Evolutionary conservation across 1,284 basidiomycete species (phyloP).

Genomic region (Schizophyllum amplum): DNA sequence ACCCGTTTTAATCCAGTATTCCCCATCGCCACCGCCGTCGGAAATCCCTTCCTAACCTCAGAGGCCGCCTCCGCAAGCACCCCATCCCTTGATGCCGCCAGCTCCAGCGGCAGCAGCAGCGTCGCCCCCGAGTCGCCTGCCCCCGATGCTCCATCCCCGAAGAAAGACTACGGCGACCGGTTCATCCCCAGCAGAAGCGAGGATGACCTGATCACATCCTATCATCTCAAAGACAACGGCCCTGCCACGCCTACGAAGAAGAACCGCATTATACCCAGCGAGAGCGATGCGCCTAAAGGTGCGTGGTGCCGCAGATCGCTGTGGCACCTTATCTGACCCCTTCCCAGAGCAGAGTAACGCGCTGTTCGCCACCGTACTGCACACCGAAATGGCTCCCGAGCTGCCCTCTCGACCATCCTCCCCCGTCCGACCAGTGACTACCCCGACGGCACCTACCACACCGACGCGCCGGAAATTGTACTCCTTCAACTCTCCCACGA

Average conservation of each 20-base stretch:
- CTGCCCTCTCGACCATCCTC: constrained; percentile 52
- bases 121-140: constrained; percentile 44
- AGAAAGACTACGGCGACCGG: constrained; percentile 64
- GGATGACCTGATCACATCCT: constrained; percentile 69
- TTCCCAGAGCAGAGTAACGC: constrained; percentile 68
- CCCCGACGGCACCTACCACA: constrained; percentile 34
- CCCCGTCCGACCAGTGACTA: constrained; percentile 40
- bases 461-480: constrained; percentile 63
- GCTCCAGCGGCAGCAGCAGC: constrained; percentile 46
- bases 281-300: constrained; percentile 74
- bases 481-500: constrained; percentile 56
- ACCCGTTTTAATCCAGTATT: constrained; percentile 49
- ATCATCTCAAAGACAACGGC: constrained; percentile 66
- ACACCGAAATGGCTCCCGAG: constrained; percentile 67
- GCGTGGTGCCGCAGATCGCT: constrained; percentile 13
- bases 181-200: constrained; percentile 67
- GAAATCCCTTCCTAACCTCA: not conserved
- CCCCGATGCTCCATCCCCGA: constrained; percentile 26
- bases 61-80: not conserved
- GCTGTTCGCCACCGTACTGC: constrained; percentile 65
- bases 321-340: constrained; percentile 2
- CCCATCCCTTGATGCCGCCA: constrained; percentile 13
- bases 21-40: constrained; percentile 32
- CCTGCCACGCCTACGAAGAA: constrained; percentile 63
- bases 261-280: constrained; percentile 59